A percentile compares a stretch with the other conserved stretches of the same genome.
Conservation (phyloP, 176 grass and related monocot genomes). For the Ampelocalamus luodianensis region DNA sequence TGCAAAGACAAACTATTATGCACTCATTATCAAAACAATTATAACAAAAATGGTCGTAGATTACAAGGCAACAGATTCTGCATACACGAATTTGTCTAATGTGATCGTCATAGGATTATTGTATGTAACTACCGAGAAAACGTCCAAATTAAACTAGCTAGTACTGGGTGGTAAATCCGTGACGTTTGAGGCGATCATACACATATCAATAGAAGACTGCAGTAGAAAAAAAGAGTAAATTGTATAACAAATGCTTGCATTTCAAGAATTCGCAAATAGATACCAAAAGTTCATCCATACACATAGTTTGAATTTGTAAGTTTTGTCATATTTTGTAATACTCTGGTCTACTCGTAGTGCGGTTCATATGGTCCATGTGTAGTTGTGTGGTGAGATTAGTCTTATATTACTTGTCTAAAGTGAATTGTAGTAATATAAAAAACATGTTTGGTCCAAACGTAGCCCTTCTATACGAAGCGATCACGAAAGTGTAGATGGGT, state of each 20-base stretch:
- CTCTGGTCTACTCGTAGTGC: too few relatives aligned
- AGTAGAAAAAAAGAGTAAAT: not conserved
- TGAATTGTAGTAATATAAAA: too few relatives aligned
- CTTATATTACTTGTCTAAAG: too few relatives aligned
- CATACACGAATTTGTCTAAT: not conserved
- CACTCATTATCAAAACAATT: not conserved
- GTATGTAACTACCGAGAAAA: conserved; percentile 27
- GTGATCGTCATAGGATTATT: not conserved
- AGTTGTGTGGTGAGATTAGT: too few relatives aligned
- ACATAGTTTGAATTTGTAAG: not conserved
- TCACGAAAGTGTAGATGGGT: too few relatives aligned
- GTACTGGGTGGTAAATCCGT: not conserved
- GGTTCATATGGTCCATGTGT: too few relatives aligned
- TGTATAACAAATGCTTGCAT: not conserved
- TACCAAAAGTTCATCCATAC: not conserved
- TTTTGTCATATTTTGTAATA: too few relatives aligned
- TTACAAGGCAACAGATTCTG: conserved; percentile 15
- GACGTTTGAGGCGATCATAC: not conserved
- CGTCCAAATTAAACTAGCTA: conserved; percentile 22
- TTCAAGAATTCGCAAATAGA: not conserved
- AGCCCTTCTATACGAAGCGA: too few relatives aligned
- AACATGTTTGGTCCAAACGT: too few relatives aligned
- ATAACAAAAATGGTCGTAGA: not conserved
- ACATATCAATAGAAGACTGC: not conserved
- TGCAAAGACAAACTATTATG: not conserved